Percentiles rank a stretch among this genome's conserved stretches.
Conservation (phyloP, 768 basidiomycete species). For the Termitomyces sp. region DNA sequence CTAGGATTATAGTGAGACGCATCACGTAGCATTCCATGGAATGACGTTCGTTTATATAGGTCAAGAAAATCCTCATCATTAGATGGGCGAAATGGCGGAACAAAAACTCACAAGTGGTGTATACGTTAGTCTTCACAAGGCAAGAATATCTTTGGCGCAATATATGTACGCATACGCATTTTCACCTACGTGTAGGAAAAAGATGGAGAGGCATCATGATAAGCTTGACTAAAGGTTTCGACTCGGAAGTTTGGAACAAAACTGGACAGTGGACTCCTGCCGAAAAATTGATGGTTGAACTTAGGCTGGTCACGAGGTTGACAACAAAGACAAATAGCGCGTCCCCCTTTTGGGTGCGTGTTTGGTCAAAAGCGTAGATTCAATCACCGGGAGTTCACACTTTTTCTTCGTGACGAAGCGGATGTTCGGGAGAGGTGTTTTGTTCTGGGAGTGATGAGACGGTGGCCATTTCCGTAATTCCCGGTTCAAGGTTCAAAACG, state of each 20-base stretch:
- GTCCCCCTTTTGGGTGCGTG: not conserved
- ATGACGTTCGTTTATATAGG: conserved; percentile 20
- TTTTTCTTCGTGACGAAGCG: not conserved
- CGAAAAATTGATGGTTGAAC: no score
- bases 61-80: conserved; percentile 21
- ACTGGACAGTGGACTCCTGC: no score
- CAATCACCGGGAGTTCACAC: not conserved
- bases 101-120: not conserved
- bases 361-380: not conserved
- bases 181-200: no score
- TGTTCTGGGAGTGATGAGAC: not conserved
- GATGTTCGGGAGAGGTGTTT: not conserved
- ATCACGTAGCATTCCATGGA: conserved; percentile 21
- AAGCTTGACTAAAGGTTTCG: no score
- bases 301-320: no score
- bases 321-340: not conserved
- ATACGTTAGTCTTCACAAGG: no score
- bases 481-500: not conserved
- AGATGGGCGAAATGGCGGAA: not conserved
- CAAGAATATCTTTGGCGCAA: not conserved
- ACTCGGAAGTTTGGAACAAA: no score
- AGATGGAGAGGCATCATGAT: no score
- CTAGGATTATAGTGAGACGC: conserved; percentile 27
- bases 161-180: not conserved
- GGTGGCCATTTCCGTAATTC: not conserved